A percentile compares a stretch with the other conserved stretches of the same genome.
These are phyloP conservation scores for Xanthoconium purpureum DNA, from an alignment of 768 basidiomycete genomes.

Conservation along the genomic window DNA sequence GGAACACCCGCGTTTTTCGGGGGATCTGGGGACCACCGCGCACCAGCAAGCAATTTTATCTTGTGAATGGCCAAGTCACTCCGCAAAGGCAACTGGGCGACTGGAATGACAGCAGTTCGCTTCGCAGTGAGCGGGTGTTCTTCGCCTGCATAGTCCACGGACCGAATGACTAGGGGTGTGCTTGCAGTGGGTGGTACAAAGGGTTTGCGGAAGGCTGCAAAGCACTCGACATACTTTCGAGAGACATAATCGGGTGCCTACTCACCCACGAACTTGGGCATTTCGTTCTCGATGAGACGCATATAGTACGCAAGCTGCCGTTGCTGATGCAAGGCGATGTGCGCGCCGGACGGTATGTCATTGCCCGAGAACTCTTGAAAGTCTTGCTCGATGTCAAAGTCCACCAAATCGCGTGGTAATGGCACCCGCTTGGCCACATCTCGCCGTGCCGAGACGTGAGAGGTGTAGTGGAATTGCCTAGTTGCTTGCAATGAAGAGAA, in stretches of 20 bases:
- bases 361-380: conserved; percentile 36
- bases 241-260: conserved; percentile 4
- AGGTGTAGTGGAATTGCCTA: conserved; percentile 28
- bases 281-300: conserved; percentile 84
- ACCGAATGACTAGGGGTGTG: conserved; percentile 66
- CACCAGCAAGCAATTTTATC: conserved; percentile 84
- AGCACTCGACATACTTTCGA: conserved; percentile 6
- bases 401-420: conserved; percentile 38
- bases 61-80: conserved; percentile 70
- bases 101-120: conserved; percentile 69
- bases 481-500: conserved; percentile 5
- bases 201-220: conserved; percentile 73
- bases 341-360: conserved; percentile 69
- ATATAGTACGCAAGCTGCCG: conserved; percentile 73
- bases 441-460: conserved; percentile 15
- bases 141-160: conserved; percentile 76
- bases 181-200: conserved; percentile 63
- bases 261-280: conserved; percentile 82
- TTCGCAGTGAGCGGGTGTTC: conserved; percentile 69
- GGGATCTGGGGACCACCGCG: conserved; percentile 77
- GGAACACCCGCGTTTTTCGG: conserved; percentile 65
- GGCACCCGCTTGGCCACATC: conserved; percentile 27
- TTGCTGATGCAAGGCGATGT: conserved; percentile 71
- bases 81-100: conserved; percentile 68
- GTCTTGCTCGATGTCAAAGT: conserved; percentile 37